These are phyloP conservation scores for Fusarium secorum DNA, from an alignment of 2,329 filamentous ascomycete species.

Conservation along the genomic window DNA sequence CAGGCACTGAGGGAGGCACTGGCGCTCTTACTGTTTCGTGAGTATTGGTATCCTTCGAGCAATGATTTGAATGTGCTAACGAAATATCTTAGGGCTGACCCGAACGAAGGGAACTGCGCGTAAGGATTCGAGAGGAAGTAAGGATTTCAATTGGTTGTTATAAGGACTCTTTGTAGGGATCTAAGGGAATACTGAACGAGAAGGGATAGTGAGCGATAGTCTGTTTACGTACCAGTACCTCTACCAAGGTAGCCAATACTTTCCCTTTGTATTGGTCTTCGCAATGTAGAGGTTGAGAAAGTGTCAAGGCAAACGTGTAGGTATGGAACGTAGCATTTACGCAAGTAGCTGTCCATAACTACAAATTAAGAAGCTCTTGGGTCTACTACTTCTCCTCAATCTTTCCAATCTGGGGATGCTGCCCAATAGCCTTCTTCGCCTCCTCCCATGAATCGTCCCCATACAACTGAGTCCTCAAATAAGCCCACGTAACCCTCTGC, in stretches of 20 bases:
- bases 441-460: slow-evolving; percentile 31
- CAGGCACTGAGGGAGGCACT: background rate
- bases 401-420: slow-evolving; percentile 25
- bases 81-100: background rate
- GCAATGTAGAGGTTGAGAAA: background rate
- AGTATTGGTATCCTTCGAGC: rapidly evolving
- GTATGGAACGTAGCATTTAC: too few species aligned
- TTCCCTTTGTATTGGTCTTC: background rate
- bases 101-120: background rate
- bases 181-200: too few species aligned
- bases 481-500: slow-evolving; percentile 39
- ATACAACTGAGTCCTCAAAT: slow-evolving; percentile 35
- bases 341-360: background rate
- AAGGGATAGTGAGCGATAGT: rapidly evolving
- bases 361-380: background rate
- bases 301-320: background rate
- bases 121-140: rapidly evolving
- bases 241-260: background rate
- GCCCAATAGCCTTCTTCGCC: slow-evolving; percentile 19
- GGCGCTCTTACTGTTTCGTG: background rate
- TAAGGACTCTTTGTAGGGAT: rapidly evolving
- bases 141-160: rapidly evolving
- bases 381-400: slow-evolving; percentile 24
- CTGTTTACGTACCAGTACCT: background rate
- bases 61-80: background rate